Conservation (phyloP, 2,329 filamentous ascomycete species). For the Aspergillus transmontanensis region DNA sequence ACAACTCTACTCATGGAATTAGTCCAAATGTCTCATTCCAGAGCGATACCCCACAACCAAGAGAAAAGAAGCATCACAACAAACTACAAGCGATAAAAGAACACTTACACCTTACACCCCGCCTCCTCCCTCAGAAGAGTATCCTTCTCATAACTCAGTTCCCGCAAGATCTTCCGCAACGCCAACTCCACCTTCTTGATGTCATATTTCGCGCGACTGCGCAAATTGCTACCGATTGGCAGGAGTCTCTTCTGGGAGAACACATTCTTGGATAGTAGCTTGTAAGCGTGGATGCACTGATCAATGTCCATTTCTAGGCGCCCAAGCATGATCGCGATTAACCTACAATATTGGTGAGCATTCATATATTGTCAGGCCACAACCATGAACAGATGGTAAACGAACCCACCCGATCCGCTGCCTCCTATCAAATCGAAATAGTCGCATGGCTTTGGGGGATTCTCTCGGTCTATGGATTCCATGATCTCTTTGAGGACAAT, state of each 20-base stretch:
- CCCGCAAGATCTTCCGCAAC: constrained; percentile 28
- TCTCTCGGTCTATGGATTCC: constrained; percentile 30
- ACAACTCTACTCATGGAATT: constrained; percentile 19
- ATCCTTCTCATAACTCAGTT: constrained; percentile 26
- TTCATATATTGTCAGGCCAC: background rate
- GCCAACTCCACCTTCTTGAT: constrained; percentile 33
- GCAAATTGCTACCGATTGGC: constrained; percentile 13
- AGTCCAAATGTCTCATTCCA: background rate
- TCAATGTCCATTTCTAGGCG: constrained; percentile 48
- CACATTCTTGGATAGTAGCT: constrained; percentile 38
- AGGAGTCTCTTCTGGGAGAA: constrained; percentile 36
- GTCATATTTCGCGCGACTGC: constrained; percentile 32
- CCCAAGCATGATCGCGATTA: constrained; percentile 54
- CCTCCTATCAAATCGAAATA: constrained; percentile 47
- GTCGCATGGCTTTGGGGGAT: constrained; percentile 37
- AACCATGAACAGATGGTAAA: background rate
- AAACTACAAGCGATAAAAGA: background rate
- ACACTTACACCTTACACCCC: constrained; percentile 28
- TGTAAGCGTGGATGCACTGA: constrained; percentile 48
- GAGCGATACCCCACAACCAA: background rate
- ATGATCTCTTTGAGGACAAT: constrained; percentile 41
- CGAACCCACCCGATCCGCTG: constrained; percentile 41
- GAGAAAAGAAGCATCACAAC: background rate
- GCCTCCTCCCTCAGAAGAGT: constrained; percentile 30
- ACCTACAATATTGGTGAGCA: constrained; percentile 26